Evolutionary conservation across 1,139 yeast species (phyloP), one percentile per base, ranked within the genome.

Genomic region (Wickerhamiella pararugosa): DNA sequence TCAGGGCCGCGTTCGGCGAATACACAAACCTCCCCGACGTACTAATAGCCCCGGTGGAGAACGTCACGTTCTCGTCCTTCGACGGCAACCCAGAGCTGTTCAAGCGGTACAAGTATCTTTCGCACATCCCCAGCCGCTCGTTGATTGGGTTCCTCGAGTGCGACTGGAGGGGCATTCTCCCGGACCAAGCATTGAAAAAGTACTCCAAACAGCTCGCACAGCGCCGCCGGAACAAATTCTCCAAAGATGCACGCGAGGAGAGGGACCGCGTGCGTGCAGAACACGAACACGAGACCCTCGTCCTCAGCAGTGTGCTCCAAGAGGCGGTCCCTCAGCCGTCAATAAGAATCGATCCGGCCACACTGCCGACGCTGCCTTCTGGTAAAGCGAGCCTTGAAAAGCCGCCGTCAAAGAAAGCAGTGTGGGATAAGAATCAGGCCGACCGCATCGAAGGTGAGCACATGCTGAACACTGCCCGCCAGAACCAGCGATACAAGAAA

Each of bases 61-160:
- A 78, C 56, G 72, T 87, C 38, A 71, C 68, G 39, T 73, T 72
- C 54, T 87, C 79, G 28, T 66, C 75, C 8, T 32, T 47, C 29
- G 39, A 65, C 68, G 26, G 69, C 75, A 43, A 75, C 64, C 75
- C 61, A 46, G 58, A 81, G 9, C 29, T 34, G 34, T 61, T 77
- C 6, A 71, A 74, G 44, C 74, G 76, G 51, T 71, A 71, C 57
- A 87, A 84, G 56, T 86, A 81, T 56, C 62, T 90, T 45, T 70
- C 81, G 1, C 93, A 87, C 59, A 61, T 86, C 32, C 97, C 99
- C 0, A 57, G 74, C 29, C 96, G 96, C 1, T 77, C 94, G 0
- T 80, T 81, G 36, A 61, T 90, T 37, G 94, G 90, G 9, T 78
- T 84, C 49, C 55, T 92, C 45, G 97, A 90, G 53, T 73, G 95